Evolutionary conservation across 2,329 filamentous ascomycete genomes (phyloP).

Genomic region (Lomentospora prolificans): DNA sequence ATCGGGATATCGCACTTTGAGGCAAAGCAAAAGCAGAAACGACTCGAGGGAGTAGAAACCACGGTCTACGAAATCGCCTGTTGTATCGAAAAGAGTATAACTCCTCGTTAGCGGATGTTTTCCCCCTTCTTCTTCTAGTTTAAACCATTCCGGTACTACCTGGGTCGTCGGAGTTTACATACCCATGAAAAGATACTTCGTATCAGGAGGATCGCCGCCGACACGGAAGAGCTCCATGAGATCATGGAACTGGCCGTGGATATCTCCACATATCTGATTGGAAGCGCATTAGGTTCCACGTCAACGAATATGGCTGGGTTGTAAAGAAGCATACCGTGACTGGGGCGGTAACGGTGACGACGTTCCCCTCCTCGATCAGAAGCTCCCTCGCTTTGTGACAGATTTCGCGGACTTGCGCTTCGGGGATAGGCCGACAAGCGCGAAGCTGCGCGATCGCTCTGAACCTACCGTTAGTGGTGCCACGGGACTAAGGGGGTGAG

Average conservation of each 20-base stretch:
- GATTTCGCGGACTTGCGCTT: conserved; percentile 88
- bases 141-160: no score
- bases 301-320: neutral
- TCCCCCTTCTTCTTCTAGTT: no score
- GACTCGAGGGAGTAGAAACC: conserved; percentile 98
- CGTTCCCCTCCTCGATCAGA: conserved; percentile 94
- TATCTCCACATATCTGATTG: conserved; percentile 90
- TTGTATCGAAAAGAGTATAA: no score
- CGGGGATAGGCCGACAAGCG: conserved; percentile 91
- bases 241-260: conserved; percentile 94
- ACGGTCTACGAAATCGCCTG: conserved; percentile 92
- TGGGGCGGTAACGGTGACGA: conserved; percentile 87
- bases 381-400: conserved; percentile 96
- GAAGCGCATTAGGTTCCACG: conserved; percentile 9
- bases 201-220: conserved; percentile 87
- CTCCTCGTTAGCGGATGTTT: no score
- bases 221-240: conserved; percentile 95
- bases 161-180: no score
- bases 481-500: neutral
- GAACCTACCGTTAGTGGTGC: conserved; percentile 11
- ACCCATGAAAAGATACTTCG: conserved; percentile 97
- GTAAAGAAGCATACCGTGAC: conserved; percentile 65
- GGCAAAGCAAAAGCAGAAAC: conserved; percentile 85
- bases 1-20: conserved; percentile 95
- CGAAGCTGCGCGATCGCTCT: conserved; percentile 94